Percentiles rank a stretch among this genome's conserved stretches.
Evolutionary conservation across 2,329 filamentous ascomycete genomes (phyloP).

Genomic region (Apiospora saccharicola): DNA sequence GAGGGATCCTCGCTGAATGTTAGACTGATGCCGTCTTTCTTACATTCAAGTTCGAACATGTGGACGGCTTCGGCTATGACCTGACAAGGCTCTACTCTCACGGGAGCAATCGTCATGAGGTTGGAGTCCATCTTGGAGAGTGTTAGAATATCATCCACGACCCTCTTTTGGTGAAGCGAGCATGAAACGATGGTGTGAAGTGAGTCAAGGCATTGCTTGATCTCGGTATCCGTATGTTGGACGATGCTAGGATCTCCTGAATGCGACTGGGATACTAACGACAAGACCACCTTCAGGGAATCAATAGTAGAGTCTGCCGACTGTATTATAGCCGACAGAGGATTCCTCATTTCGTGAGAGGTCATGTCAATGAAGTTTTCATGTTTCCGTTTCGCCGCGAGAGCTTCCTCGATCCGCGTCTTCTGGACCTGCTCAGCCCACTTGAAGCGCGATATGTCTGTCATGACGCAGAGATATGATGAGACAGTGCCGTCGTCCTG

Average conservation of each 20-base stretch:
- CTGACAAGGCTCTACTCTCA: conserved; percentile 71
- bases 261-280: conserved; percentile 5
- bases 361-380: conserved; percentile 79
- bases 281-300: conserved; percentile 53
- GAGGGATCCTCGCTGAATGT: conserved; percentile 73
- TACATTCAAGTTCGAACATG: conserved; percentile 80
- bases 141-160: conserved; percentile 72
- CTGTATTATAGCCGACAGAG: conserved; percentile 76
- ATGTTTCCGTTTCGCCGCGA: conserved; percentile 78
- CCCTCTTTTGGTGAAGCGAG: conserved; percentile 78
- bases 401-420: conserved; percentile 78
- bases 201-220: conserved; percentile 68
- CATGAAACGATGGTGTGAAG: conserved; percentile 82
- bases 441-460: conserved; percentile 86
- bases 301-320: conserved; percentile 76
- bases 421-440: conserved; percentile 83
- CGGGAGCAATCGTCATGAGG: conserved; percentile 72
- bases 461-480: conserved; percentile 81
- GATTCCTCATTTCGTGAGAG: conserved; percentile 79
- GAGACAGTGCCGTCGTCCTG: conserved; percentile 70
- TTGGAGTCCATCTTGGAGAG: conserved; percentile 75
- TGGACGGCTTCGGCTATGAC: conserved; percentile 74
- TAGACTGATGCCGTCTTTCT: conserved; percentile 75
- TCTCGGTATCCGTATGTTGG: conserved; percentile 53
- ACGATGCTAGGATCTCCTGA: conserved; percentile 36